These are phyloP conservation scores for Russula olivacea DNA, from an alignment of 768 basidiomycete genomes.

Conservation along the genomic window DNA sequence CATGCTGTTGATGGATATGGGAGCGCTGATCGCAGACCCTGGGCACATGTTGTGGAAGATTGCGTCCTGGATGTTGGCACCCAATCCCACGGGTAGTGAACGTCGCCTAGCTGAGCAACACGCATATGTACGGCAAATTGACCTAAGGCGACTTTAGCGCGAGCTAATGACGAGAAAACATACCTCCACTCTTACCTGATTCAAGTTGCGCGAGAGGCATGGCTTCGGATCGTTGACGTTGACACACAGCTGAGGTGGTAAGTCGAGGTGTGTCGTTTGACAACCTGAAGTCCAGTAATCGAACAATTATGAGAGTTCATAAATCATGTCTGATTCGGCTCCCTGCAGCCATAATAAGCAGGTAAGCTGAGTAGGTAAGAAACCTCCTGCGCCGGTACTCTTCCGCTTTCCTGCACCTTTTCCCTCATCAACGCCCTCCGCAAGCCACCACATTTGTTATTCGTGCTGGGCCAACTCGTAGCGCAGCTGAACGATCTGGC, in stretches of 20 bases:
- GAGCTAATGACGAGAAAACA: conserved; percentile 21
- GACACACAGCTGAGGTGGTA: conserved; percentile 8
- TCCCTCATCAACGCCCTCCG: background rate
- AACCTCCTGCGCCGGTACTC: background rate
- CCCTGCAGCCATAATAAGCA: conserved; percentile 16
- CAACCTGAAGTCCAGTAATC: background rate
- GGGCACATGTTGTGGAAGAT: conserved; percentile 15
- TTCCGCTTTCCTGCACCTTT: background rate
- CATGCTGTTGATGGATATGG: conserved; percentile 11
- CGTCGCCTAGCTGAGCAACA: conserved; percentile 9
- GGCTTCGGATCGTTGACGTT: background rate
- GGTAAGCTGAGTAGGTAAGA: background rate
- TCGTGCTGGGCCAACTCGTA: background rate
- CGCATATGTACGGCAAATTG: conserved; percentile 19
- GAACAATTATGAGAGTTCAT: background rate
- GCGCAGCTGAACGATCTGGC: background rate
- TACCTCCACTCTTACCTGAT: conserved; percentile 10
- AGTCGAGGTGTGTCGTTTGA: conserved; percentile 4
- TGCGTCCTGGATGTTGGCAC: conserved; percentile 9
- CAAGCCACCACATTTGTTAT: conserved; percentile 1
- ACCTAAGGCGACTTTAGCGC: conserved; percentile 10
- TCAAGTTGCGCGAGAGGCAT: background rate
- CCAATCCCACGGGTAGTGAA: conserved; percentile 5
- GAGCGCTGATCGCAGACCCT: conserved; percentile 13
- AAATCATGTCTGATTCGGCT: background rate